Percentiles rank a stretch among this genome's conserved stretches.
Evolutionary conservation across 2,329 filamentous ascomycete species (phyloP).

Genomic region (Sporothrix brunneoviolacea): DNA sequence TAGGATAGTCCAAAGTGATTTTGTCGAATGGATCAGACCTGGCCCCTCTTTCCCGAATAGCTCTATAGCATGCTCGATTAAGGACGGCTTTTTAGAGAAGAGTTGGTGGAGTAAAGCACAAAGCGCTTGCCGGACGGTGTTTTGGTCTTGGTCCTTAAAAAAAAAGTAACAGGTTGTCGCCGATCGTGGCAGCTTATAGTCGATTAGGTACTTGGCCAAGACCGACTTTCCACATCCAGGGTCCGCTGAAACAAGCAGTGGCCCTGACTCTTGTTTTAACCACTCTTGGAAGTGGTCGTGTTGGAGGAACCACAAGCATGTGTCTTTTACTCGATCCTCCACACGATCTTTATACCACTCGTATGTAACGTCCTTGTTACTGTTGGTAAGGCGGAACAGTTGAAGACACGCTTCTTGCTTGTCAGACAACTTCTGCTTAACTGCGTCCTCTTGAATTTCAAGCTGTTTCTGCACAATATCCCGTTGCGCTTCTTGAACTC

Average conservation of each 20-base stretch:
- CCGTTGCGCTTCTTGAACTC: background rate
- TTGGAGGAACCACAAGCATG: slow-evolving; percentile 28
- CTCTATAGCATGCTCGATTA: slow-evolving; percentile 29
- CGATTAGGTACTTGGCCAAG: slow-evolving; percentile 29
- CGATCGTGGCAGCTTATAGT: slow-evolving; percentile 20
- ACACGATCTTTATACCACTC: slow-evolving; percentile 27
- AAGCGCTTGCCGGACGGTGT: slow-evolving; percentile 29
- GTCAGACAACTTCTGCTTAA: background rate
- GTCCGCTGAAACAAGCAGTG: slow-evolving; percentile 32
- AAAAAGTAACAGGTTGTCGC: slow-evolving; percentile 36
- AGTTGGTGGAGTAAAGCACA: slow-evolving; percentile 36
- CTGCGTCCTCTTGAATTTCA: background rate
- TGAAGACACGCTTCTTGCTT: background rate
- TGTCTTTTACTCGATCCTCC: slow-evolving; percentile 21
- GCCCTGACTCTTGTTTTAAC: slow-evolving; percentile 23
- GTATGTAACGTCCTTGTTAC: slow-evolving; percentile 19
- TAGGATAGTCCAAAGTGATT: slow-evolving; percentile 30
- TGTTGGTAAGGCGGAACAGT: background rate
- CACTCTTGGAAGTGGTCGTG: slow-evolving; percentile 27
- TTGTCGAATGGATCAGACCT: slow-evolving; percentile 20
- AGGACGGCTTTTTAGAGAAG: slow-evolving; percentile 24
- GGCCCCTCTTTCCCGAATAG: slow-evolving; percentile 23
- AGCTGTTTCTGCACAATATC: background rate
- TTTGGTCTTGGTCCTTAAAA: slow-evolving; percentile 34
- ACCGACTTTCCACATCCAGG: slow-evolving; percentile 35